Conservation (phyloP, 331 rosid species). For the Rosa hybrid region DNA sequence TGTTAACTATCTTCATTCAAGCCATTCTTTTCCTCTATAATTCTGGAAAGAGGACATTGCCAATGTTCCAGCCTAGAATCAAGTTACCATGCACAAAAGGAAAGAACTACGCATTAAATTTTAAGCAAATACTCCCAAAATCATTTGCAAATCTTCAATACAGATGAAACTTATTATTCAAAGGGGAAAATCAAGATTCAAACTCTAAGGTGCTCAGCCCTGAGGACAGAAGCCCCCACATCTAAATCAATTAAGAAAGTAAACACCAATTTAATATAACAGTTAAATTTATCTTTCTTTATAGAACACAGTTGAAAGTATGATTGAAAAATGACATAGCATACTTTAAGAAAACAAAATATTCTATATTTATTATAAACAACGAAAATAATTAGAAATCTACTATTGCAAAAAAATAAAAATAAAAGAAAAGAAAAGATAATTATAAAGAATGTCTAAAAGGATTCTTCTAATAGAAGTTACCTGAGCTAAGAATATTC, state of each 20-base stretch:
- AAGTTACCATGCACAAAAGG: background rate
- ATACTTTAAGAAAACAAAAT: too few relatives aligned
- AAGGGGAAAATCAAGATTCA: too few relatives aligned
- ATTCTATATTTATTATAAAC: too few relatives aligned
- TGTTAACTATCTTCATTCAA: background rate
- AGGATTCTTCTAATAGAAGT: background rate
- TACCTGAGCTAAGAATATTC: slow-evolving; percentile 55
- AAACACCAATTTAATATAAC: background rate
- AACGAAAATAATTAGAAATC: background rate
- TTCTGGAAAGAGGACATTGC: background rate
- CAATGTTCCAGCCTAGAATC: too few relatives aligned
- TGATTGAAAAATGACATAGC: too few relatives aligned
- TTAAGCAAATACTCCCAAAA: background rate
- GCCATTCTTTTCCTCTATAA: background rate
- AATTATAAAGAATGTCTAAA: background rate
- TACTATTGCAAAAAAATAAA: too few relatives aligned
- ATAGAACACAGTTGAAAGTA: too few relatives aligned
- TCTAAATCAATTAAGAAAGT: background rate
- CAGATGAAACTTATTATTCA: background rate
- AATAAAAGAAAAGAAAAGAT: too few relatives aligned
- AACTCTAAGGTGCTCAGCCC: background rate
- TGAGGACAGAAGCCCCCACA: background rate
- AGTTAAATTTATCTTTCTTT: too few relatives aligned
- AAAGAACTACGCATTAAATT: background rate
- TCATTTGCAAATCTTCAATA: background rate